phyloP scores from a whole-genome alignment of 78 protist species.

The Cyanophora paradoxa region DNA sequence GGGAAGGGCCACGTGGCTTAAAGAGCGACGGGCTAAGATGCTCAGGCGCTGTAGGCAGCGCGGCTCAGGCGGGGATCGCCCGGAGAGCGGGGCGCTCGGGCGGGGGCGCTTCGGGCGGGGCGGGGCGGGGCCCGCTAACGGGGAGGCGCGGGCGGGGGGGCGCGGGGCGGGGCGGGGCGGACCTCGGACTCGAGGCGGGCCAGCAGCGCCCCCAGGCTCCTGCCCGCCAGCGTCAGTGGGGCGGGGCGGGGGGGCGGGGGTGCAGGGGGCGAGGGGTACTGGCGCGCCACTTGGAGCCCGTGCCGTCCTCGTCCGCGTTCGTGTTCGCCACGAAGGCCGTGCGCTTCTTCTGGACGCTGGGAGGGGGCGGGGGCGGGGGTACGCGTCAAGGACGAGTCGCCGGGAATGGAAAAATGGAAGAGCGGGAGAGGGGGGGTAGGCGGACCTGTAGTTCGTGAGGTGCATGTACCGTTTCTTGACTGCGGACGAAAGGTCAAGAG shows the following conservation, averaged over 20 bases:
- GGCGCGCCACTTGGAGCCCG: slow-evolving; percentile 6
- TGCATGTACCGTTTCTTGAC: slow-evolving; percentile 17
- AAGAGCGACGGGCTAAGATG: background rate
- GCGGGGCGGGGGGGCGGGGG: background rate
- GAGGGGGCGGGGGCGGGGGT: too few relatives aligned
- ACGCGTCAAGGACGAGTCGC: too few relatives aligned
- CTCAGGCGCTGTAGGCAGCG: too few relatives aligned
- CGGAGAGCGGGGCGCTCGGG: too few relatives aligned
- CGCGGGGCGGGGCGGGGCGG: background rate
- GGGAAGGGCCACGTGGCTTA: background rate
- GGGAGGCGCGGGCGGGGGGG: background rate
- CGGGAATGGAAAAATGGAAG: too few relatives aligned
- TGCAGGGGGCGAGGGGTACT: background rate
- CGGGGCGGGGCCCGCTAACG: background rate
- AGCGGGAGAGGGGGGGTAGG: too few relatives aligned
- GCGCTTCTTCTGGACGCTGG: background rate
- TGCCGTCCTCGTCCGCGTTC: background rate
- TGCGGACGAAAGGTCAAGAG: background rate
- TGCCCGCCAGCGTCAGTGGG: background rate
- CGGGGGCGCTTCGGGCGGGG: background rate
- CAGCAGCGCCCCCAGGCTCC: background rate
- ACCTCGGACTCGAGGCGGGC: background rate
- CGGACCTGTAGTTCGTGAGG: slow-evolving; percentile 27
- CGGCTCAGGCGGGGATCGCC: too few relatives aligned
- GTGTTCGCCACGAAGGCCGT: slow-evolving; percentile 2